Evolutionary conservation across 345 rosid species (phyloP).

Genomic region (Litchi chinensis): DNA sequence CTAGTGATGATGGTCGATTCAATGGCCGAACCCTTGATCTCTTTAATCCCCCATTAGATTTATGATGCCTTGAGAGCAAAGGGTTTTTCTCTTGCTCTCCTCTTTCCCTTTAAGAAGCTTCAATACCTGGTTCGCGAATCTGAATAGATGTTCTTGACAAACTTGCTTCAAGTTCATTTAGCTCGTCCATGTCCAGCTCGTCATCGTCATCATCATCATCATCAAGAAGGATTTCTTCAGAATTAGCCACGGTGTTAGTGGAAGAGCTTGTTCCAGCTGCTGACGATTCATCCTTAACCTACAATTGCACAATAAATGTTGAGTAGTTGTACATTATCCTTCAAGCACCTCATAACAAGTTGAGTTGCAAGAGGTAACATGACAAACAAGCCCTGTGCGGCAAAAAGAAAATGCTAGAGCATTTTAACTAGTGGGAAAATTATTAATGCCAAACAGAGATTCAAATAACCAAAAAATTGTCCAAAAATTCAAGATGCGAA

Average conservation of each 20-base stretch:
- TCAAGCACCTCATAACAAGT: background rate
- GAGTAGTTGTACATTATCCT: background rate
- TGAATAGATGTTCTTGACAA: slow-evolving; percentile 67
- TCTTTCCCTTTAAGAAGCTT: slow-evolving; percentile 27
- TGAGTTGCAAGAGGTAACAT: background rate
- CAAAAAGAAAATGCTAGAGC: background rate
- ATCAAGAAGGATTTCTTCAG: slow-evolving; percentile 31
- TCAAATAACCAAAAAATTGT: background rate
- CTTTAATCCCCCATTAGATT: background rate
- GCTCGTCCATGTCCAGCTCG: slow-evolving; percentile 76
- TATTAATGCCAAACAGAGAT: background rate
- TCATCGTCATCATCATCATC: slow-evolving; percentile 39
- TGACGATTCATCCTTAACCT: slow-evolving; percentile 34
- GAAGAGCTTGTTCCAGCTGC: slow-evolving; percentile 38
- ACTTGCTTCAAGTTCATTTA: slow-evolving; percentile 82
- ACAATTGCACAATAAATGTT: slow-evolving; percentile 15
- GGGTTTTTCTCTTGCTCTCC: background rate
- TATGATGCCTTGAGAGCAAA: background rate
- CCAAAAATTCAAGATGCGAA: background rate
- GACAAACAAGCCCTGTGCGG: background rate
- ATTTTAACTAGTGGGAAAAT: background rate
- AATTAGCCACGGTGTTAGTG: slow-evolving; percentile 18
- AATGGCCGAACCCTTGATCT: slow-evolving; percentile 9
- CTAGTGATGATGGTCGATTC: background rate
- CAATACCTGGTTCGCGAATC: slow-evolving; percentile 46